Evolutionary conservation across 768 basidiomycete species (phyloP), one percentile per base, ranked within the genome.

Genomic region (Mycena albidolilacea): DNA sequence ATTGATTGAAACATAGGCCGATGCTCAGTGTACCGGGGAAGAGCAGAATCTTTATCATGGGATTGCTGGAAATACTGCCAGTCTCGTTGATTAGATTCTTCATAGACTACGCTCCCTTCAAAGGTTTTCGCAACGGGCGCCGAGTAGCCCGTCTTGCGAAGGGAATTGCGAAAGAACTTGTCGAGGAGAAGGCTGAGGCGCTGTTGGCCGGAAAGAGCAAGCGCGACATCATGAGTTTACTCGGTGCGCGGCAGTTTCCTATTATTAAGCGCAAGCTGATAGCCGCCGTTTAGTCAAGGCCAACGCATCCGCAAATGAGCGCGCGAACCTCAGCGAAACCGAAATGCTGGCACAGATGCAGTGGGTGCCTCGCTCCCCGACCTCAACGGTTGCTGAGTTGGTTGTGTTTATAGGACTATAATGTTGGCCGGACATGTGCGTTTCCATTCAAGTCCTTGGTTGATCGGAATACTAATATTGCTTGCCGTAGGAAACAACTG

Each of bases 171-270:
- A 67, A 81, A 84, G 68, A 81, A 84, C 67, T 80, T 90, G 83
- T 90, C 17, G 81, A 85, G 30, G 83, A 83, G 35, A 90, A 90
- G 78, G 80, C 85, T 3, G 85, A 86, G 52, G 87, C 86, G 11
- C 80, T 88, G 30, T 74, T 84, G 8, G 82, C 85, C 60, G 90
- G 88, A 7, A 89, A 86, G 76, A 84, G 84, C 35, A 85, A 83
- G 64, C 87, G 86, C 57, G 90, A 91, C 77, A 84, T 90, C 30
- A 80, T 91, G 74, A 89, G 89, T 71, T 81, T 91, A 19, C 81
- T 91, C 19, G 87, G 90, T 90, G 55, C 66, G 57, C 48, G 80
- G 84, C 77, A 78, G 78, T 81, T 23, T 19, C 23, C 9, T 37
- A 10, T 37, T 23, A 14, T 66, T 19, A 38, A 7, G 43, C 11